Evolutionary conservation across 495 filamentous ascomycete genomes (phyloP).

Genomic region (Penicillium taxi): DNA sequence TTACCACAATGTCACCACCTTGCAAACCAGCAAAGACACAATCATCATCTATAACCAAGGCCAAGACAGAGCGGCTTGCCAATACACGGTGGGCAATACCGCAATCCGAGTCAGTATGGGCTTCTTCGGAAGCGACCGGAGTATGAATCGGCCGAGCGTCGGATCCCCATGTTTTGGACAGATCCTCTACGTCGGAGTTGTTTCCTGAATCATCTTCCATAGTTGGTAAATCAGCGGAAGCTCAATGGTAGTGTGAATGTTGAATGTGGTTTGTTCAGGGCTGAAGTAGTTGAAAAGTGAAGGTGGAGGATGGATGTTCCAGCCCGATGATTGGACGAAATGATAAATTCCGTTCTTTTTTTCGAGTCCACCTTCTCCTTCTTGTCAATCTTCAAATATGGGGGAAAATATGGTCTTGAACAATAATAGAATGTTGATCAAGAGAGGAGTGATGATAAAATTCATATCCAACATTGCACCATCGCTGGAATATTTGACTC

Average conservation of each 20-base stretch:
- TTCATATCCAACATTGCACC: constrained; percentile 18
- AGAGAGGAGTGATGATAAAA: constrained; percentile 3
- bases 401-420: not conserved
- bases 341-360: too few species aligned
- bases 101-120: constrained; percentile 25
- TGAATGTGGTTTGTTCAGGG: not conserved
- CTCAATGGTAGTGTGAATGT: too few species aligned
- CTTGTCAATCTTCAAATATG: not conserved
- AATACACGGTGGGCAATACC: constrained; percentile 42
- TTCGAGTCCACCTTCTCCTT: not conserved
- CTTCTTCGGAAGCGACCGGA: constrained; percentile 5
- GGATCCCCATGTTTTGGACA: constrained; percentile 33
- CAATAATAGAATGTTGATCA: not conserved
- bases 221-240: too few species aligned
- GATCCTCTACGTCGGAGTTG: constrained; percentile 33
- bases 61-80: constrained; percentile 39
- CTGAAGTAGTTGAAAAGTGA: constrained; percentile 3
- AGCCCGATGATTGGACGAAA: constrained; percentile 2
- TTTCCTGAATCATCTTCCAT: constrained; percentile 39
- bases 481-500: constrained; percentile 25
- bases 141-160: constrained; percentile 21
- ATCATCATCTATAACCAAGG: constrained; percentile 40
- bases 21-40: constrained; percentile 72
- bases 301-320: constrained; percentile 7
- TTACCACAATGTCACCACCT: constrained; percentile 77